Percentiles rank a stretch among this genome's conserved stretches.
Evolutionary conservation across 495 filamentous ascomycete genomes (phyloP).

Genomic region (Penicillium ucsense): DNA sequence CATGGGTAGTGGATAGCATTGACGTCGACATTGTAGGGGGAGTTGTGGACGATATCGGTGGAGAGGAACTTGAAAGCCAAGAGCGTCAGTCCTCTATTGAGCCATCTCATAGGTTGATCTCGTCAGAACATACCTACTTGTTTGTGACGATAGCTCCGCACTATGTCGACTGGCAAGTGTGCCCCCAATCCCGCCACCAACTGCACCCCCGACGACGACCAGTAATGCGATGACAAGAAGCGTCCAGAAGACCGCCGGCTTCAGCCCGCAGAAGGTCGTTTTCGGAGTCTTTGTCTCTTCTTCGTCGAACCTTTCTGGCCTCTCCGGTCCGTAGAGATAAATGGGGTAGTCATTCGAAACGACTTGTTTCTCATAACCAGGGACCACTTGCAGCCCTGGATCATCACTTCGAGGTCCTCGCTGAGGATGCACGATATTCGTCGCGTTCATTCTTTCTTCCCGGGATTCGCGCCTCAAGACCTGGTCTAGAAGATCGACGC

Average conservation of each 20-base stretch:
- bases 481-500: neutral
- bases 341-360: neutral
- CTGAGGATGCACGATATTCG: neutral
- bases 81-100: no score
- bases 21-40: neutral
- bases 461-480: no score
- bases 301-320: neutral
- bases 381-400: neutral
- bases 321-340: neutral
- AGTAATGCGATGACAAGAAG: neutral
- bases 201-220: neutral
- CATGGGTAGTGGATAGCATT: neutral
- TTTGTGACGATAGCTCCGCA: neutral
- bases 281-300: neutral
- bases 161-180: neutral
- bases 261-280: neutral
- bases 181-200: slow-evolving; percentile 1
- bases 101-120: neutral
- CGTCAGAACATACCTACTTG: neutral
- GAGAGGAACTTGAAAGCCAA: neutral
- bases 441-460: neutral
- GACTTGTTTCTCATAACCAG: neutral
- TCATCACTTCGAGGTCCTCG: neutral
- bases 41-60: neutral
- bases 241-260: neutral